Percentiles rank a stretch among this genome's conserved stretches.
Evolutionary conservation across 2,329 filamentous ascomycete species (phyloP).

Genomic region (Exophiala oligosperma): DNA sequence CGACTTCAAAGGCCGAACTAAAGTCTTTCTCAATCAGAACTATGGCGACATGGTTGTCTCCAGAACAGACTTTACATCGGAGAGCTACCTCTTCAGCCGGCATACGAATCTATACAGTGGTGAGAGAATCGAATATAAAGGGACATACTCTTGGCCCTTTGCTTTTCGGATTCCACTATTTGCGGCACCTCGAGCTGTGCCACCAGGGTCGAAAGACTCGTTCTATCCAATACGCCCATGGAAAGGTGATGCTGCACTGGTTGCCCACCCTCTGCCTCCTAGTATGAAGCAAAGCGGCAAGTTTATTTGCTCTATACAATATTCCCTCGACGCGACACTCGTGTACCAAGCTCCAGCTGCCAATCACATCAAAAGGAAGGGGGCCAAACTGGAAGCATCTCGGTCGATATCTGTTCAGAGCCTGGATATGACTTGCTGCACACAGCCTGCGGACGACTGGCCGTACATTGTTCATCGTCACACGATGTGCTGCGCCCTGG

Average conservation of each 20-base stretch:
- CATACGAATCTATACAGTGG: slow-evolving; percentile 9
- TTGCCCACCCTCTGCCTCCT: slow-evolving; percentile 13
- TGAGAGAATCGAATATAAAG: slow-evolving; percentile 2
- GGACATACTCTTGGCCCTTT: slow-evolving; percentile 17
- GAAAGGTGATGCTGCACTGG: slow-evolving; percentile 6
- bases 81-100: slow-evolving; percentile 10
- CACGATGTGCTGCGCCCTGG: neutral
- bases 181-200: slow-evolving; percentile 10
- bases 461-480: slow-evolving; percentile 9
- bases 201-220: slow-evolving; percentile 2
- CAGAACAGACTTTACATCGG: slow-evolving; percentile 6
- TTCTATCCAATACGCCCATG: slow-evolving; percentile 11
- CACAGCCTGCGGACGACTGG: neutral
- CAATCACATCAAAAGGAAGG: neutral
- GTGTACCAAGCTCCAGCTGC: neutral
- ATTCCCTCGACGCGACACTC: slow-evolving; percentile 8
- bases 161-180: slow-evolving; percentile 15
- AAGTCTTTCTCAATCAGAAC: slow-evolving; percentile 9
- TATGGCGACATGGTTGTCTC: slow-evolving; percentile 12
- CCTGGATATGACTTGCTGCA: neutral
- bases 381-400: neutral
- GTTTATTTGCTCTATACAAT: slow-evolving; percentile 8
- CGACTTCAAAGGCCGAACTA: slow-evolving; percentile 11
- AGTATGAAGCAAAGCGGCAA: slow-evolving; percentile 5
- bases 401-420: slow-evolving; percentile 2